Evolutionary conservation across 1,139 yeast species (phyloP).

Genomic region (Meyerozyma smithsonii): DNA sequence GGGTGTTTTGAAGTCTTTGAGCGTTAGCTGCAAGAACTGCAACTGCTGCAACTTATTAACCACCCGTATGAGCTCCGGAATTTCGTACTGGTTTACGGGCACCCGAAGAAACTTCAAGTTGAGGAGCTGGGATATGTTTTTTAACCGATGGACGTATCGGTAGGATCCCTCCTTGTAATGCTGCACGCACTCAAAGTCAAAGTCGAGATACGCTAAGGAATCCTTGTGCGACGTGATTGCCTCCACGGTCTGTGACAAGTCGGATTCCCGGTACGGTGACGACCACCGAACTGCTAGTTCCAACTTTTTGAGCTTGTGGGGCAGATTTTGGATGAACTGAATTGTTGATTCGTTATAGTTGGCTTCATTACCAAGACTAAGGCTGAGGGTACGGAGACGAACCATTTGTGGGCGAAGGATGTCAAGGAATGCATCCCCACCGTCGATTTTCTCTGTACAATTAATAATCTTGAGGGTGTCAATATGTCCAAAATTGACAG

Average conservation of each 20-base stretch:
- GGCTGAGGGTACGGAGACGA: background rate
- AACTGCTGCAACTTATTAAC: background rate
- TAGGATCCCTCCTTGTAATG: background rate
- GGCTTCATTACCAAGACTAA: constrained; percentile 1
- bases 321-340: background rate
- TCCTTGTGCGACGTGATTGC: background rate
- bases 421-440: background rate
- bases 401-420: background rate
- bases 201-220: constrained; percentile 1
- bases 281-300: background rate
- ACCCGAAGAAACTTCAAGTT: background rate
- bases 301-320: background rate
- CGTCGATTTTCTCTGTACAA: background rate
- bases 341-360: background rate
- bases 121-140: background rate
- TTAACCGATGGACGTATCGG: background rate
- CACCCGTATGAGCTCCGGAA: background rate
- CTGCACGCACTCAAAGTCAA: background rate
- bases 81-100: background rate
- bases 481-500: background rate
- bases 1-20: background rate
- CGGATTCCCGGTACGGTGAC: background rate
- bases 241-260: background rate
- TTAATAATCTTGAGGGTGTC: background rate
- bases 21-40: background rate